Base-by-base conservation (phyloP, 768 basidiomycete genomes). In the Mycena galericulata region DNA sequence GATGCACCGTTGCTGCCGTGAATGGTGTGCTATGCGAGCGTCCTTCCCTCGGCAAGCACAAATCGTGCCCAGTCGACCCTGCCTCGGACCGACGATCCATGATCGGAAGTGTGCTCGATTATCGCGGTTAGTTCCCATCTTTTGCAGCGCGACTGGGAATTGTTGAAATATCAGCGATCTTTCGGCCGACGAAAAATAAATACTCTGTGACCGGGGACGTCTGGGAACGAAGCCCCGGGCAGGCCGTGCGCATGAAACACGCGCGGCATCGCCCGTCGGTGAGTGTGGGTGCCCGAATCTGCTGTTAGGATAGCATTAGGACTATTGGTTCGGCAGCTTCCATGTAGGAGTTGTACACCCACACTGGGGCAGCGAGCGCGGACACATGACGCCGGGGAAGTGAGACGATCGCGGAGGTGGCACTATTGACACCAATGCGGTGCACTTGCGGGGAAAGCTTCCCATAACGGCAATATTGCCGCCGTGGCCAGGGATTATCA, bases 381-480 rank as follows among this genome's bases (percentile, higher is more conserved):
- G 11, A 38, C 69, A 66, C 59, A 61, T 66, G 69, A 65, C 45
- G 20, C 54, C 18, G 29, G 43, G 47, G 29, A 30, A n/a, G 59
- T 41, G 30, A 45, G 6, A 54, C 12, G n/a, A 49, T 38, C 40
- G 30, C 36, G 24, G 46, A 47, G 56, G 57, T 43, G 59, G 57
- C 65, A 41, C n/a, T 41, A 20, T 65, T 58, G 51, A 67, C 58
- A 41, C 45, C 47, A 64, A 67, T 64, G 69, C 69, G 57, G 57
- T 71, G 62, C 62, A 46, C 24, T 60, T 71, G 69, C 34, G 69
- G 69, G 69, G 69, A 71, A 71, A 20, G 30, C 49, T 50, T 49
- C n/a, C 10, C 9, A 36, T 36, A 26, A 22, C 29, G 7, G 24
- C 20, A 30, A 26, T 29, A 24, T 41, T 8, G 24, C 12, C 36